Evolutionary conservation across 148 eudicot species (phyloP), one percentile per base, ranked within the genome.

Genomic region (Dianthus caryophyllus): DNA sequence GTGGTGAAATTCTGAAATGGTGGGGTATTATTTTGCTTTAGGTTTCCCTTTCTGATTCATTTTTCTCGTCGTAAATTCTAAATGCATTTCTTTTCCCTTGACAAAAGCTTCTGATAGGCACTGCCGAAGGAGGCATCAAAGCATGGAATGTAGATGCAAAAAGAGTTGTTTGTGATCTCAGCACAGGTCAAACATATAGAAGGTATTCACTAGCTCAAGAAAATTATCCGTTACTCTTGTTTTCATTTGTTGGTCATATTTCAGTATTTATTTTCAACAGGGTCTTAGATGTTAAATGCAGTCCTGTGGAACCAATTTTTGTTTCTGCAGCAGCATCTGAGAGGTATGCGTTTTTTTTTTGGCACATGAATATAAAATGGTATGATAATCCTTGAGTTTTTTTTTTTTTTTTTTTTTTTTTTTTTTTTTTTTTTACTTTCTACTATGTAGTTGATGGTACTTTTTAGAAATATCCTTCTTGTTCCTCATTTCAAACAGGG

Each of bases 91-190:
- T 57, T 68, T 85, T 64, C 47, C 70, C 68, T 80, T 78, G 80
- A 74, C 77, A 74, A 83, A 81, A 94, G 99, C 99, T 90, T 83
- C 90, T 94, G 68, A 94, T 90, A 73, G 99, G 99, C 71, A 90
- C 99, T 73, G 89, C 92, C 78, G 86, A 88, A 80, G 96, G 97
- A 75, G 97, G 93, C 78, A 88, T 94, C 72, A 94, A 90, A 81
- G 96, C 99, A 66, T 94, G 99, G 99, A 94, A 94, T 84, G 99
- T 86, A 58, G 99, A 90, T 77, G 88, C 99, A 71, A 94, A 94
- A 70, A 79, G 97, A 82, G 96, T 94, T 78, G 99, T 90, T 73
- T 94, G 99, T 76, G 96, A 94, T 84, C 95, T 94, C 60, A 83
- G 75, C 73, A 84, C 96, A 47, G 76, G 78, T 55, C 86, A 78